Base-by-base conservation (phyloP, 257 asterid genomes). In the Gardenia jasminoides region DNA sequence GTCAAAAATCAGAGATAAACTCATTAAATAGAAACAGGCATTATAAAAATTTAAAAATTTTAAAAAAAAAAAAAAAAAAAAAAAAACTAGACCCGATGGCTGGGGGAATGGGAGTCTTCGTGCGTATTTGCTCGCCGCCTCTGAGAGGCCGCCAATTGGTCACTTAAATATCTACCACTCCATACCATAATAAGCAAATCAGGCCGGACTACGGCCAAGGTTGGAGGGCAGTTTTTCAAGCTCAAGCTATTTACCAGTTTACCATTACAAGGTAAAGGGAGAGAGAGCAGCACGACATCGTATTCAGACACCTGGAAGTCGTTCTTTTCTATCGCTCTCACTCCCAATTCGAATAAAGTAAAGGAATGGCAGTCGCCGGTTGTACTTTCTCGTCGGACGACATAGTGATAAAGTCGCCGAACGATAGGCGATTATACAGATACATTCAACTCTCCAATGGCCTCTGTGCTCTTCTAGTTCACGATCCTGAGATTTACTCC, bases 401-500 rank as follows among this genome's bases (percentile, higher is more conserved):
- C 80, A 82, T 90, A 78, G 94, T 95, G 69, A 77, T 89, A 9
- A 95, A 86, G 88, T 92, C 99, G 30, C 97, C 94, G 26, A 92
- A 84, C 80, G 99, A 95, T 85, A 85, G 90, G 83, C 92, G 98
- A 31, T 85, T 90, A 76, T 96, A 96, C 93, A 86, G 99, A 80
- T 92, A 80, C 86, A 86, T 96, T 78, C 90, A 92, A 84, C 94
- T 96, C 48, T 72, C 90, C 12, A 96, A 96, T 81, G 98, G 97
- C 48, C 92, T 96, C 56, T 92, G 91, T 78, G 97, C 97, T 70
- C 74, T 96, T 80, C 89, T 96, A 28, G 92, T 96, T 80, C 98
- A 96, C 90, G 99, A 96, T 87, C 99, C 99, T 11, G 95, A 96
- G 89, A 96, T 96, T 84, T 89, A 84, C 85, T 77, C 92, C 62